Base-by-base conservation (phyloP, 2,329 filamentous ascomycete genomes). In the Paraphaeosphaeria sporulosa region DNA sequence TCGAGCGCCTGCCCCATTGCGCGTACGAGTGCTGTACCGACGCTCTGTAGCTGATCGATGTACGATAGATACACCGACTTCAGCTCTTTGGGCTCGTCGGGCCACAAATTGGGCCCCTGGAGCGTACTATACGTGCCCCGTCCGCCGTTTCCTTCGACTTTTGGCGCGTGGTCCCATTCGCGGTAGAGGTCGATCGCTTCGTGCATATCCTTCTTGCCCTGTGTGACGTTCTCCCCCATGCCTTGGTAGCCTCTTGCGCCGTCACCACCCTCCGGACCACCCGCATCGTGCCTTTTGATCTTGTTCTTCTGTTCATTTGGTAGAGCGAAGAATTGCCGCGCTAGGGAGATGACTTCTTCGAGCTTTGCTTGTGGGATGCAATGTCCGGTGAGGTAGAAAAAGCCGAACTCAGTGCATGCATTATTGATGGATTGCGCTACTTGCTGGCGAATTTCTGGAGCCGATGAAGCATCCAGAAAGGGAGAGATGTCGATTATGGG, bases 21-120 rank as follows among this genome's bases (percentile, higher is more conserved):
- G n/a, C 67, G 58, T 0, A 78, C 74, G 10, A 79, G 62, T 5
- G 73, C 74, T 36, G 68, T 57, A 0, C 76, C 77, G 0, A 79
- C 74, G 19, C 62, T 54, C 52, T 71, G 64, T 7, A 77, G 64
- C 17, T 63, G 51, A 12, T 59, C 51, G 1, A 79, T 69, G 47
- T 80, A 74, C 57, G 66, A 59, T 60, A 69, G 69, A 58, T 80
- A 80, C 9, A 72, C 62, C 0, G 55, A 17, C 23, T 70, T 69
- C 8, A 79, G 43, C n/a, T 70, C 65, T 5, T 13, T 3, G 0
- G 77, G 76, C 2, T 74, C 40, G 23, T 68, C 51, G 0, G 81
- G 81, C 78, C 80, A 84, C 43, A 80, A 69, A 63, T 83, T 83
- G 5, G 62, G 65, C 0, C 82, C 81, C 36, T 77, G 71, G 3